Percentiles rank a stretch among this genome's conserved stretches.
These are phyloP conservation scores for Paracoccidioides lutzii DNA, from an alignment of 2,329 filamentous ascomycete species.

Conservation along the genomic window DNA sequence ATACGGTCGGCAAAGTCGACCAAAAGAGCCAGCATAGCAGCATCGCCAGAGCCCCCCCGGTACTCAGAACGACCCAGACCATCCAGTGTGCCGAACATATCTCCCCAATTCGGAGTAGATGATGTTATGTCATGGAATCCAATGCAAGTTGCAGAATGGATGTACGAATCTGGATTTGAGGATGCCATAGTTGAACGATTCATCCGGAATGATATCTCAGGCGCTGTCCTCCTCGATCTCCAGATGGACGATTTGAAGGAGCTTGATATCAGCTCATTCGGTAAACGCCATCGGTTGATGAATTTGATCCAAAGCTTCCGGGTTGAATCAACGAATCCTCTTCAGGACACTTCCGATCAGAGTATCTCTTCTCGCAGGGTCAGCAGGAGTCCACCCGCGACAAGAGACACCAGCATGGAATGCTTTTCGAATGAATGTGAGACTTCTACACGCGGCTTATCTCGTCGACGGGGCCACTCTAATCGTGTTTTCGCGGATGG, in stretches of 20 bases:
- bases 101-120: slow-evolving; percentile 17
- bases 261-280: slow-evolving; percentile 49
- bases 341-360: slow-evolving; percentile 7
- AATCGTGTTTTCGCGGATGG: slow-evolving; percentile 11
- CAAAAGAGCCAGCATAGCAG: background rate
- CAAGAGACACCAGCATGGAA: background rate
- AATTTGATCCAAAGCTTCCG: slow-evolving; percentile 43
- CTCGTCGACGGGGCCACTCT: slow-evolving; percentile 15
- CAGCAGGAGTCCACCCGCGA: background rate
- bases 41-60: slow-evolving; percentile 1
- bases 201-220: slow-evolving; percentile 82
- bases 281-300: slow-evolving; percentile 50
- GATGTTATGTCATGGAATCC: slow-evolving; percentile 22
- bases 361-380: slow-evolving; percentile 15
- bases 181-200: slow-evolving; percentile 67
- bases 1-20: slow-evolving; percentile 33
- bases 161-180: slow-evolving; percentile 74
- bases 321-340: slow-evolving; percentile 11
- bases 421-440: slow-evolving; percentile 22
- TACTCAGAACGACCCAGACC: slow-evolving; percentile 38
- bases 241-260: slow-evolving; percentile 70
- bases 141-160: slow-evolving; percentile 47
- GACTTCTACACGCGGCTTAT: slow-evolving; percentile 5
- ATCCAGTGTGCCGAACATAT: slow-evolving; percentile 30
- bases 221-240: slow-evolving; percentile 73